Evolutionary conservation across 139 green algal genomes (phyloP).

Genomic region (Chlorella sp.): DNA sequence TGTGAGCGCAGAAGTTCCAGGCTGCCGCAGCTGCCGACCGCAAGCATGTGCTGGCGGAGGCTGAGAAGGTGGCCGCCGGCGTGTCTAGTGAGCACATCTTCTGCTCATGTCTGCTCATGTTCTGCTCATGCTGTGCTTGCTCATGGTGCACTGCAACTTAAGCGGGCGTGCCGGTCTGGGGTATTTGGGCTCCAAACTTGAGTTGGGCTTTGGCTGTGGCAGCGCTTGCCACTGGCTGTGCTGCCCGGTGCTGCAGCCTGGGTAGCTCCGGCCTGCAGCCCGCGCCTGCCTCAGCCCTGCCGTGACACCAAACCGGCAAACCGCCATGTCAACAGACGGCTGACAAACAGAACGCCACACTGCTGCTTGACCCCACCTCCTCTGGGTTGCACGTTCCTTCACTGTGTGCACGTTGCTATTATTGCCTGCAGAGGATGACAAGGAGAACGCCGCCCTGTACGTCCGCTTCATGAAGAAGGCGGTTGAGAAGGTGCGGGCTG

Average conservation of each 20-base stretch:
- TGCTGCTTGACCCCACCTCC: not conserved
- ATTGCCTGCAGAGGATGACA: conserved; percentile 9
- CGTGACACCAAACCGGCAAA: no score
- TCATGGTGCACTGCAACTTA: no score
- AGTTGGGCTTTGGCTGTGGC: no score
- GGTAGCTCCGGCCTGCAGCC: no score
- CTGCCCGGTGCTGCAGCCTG: no score
- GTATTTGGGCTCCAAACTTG: no score
- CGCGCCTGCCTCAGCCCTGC: no score
- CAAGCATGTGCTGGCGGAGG: conserved; percentile 12
- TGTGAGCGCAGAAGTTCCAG: not conserved
- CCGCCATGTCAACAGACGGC: no score
- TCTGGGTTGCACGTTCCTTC: no score
- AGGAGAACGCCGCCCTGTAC: conserved; percentile 73
- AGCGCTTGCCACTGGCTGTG: not conserved
- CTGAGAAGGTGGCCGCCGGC: conserved; percentile 11
- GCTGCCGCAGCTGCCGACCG: conserved; percentile 11
- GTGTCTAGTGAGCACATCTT: conserved; percentile 5
- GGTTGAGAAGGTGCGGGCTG: conserved; percentile 59
- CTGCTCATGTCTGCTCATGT: not conserved
- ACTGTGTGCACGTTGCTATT: no score
- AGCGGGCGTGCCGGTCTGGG: no score
- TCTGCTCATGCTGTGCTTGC: not conserved
- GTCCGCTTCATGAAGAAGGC: conserved; percentile 73
- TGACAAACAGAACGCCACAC: not conserved